Base-by-base conservation (phyloP, 2,329 filamentous ascomycete species). In the Calonectria hongkongensis region DNA sequence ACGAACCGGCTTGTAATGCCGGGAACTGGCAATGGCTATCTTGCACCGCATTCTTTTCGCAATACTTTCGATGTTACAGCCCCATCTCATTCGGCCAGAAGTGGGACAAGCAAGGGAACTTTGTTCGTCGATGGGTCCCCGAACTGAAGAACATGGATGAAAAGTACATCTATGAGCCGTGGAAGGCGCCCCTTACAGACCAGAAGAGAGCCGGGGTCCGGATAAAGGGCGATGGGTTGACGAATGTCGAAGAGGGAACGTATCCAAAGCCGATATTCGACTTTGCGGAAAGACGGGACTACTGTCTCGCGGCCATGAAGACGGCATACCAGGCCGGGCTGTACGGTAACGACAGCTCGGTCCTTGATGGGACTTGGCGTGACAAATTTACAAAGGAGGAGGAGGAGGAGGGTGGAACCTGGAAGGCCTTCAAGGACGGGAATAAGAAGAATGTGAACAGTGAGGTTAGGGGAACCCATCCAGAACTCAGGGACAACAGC, bases 211-310 rank as follows among this genome's bases (percentile, higher is more conserved):
- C 93, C 70, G 90, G 91, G 0, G 92, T 94, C 65, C 80, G 89
- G 21, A 84, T 94, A 66, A 89, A 86, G 56, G 91, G 90, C 0
- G 87, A 92, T 74, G 88, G 88, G 2, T 80, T 87, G 33, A 81
- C 79, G 8, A 83, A 84, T 25, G 77, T 81, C 41, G 84, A 87
- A 4, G 84, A 87, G 28, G 87, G 86, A 0, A 84, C 88, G 0
- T 96, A 95, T 81, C 93, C 93, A 1, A 92, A 92, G 80, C 93
- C 93, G 1, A 95, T 95, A 89, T 94, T 96, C 80, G 93, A 95
- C 82, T 96, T 95, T 79, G 81, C 85, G 21, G 87, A 91, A 80
- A 85, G 92, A 76, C 88, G 92, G 66, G 86, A 88, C 8, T 84
- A 90, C 2, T 95, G 94, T 78, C 84, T 95, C 1, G 84, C 89